Base-by-base conservation (phyloP, 208 protist genomes). In the Polymyxa betae region DNA sequence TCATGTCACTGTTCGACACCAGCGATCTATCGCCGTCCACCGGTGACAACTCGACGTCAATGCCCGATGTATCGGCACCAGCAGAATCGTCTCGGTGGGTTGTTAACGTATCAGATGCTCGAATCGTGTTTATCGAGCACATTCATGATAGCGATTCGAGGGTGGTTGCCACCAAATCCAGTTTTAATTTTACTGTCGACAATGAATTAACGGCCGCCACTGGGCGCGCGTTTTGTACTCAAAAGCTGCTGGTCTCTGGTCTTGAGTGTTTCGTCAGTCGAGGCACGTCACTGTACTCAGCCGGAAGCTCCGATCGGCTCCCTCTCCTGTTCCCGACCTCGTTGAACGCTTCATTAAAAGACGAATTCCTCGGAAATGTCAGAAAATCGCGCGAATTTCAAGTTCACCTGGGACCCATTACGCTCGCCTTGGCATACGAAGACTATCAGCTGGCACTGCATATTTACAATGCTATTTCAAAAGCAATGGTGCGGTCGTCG, bases 311-410 rank as follows among this genome's bases (percentile, higher is more conserved):
- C 5, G 5, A 60, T 60, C 72, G 72, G 16, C n/a, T 82, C 16
- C 72, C 72, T n/a, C n/a, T 82, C 5, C n/a, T 82, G n/a, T 12
- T 45, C n/a, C 72, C 72, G 5, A 82, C n/a, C 10, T 29, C 49
- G 12, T 29, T 60, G 49, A 60, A 24, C 49, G 49, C 24, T 29
- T 29, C 5, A 29, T 24, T 60, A 29, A 5, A 24, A 60, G 49
- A 60, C 24, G 24, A 29, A 60, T 60, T 60, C 49, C 24, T 24
- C 5, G 49, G 49, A 24, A 60, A 60, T 60, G 12, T 29, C 12
- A 60, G 5, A 24, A 60, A 60, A 24, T 82, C 72, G n/a, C 72
- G 72, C n/a, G 72, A 82, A 35, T n/a, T 82, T 82, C 72, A n/a
- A 35, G n/a, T 82, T 5, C 72, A 82, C 5, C 40, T 82, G 5